Conservation (phyloP, 2,329 filamentous ascomycete genomes). For the Acrocalymma vagum region DNA sequence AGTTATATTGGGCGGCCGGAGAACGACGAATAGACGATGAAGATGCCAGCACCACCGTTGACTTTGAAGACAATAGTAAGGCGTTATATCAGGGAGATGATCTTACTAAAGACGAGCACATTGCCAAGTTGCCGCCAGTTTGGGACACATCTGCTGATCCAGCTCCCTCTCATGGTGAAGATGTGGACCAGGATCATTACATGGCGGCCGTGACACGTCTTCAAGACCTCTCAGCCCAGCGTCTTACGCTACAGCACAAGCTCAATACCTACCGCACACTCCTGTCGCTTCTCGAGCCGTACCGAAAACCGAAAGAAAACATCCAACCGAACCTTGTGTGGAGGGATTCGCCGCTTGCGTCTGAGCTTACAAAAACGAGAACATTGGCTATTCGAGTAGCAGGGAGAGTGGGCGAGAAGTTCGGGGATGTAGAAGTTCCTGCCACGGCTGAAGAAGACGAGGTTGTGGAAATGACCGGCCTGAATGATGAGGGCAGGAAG, state of each 20-base stretch:
- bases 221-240: conserved; percentile 54
- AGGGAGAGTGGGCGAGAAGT: conserved; percentile 41
- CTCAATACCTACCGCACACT: conserved; percentile 59
- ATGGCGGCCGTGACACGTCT: conserved; percentile 56
- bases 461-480: conserved; percentile 27
- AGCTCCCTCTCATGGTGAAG: conserved; percentile 12
- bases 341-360: conserved; percentile 70
- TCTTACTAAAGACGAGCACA: conserved; percentile 42
- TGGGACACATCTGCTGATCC: conserved; percentile 35
- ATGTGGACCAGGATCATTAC: conserved; percentile 40
- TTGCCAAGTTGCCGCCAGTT: conserved; percentile 39
- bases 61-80: conserved; percentile 51
- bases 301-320: conserved; percentile 55
- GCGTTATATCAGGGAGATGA: conserved; percentile 40
- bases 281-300: conserved; percentile 60
- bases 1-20: conserved; percentile 65
- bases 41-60: conserved; percentile 25
- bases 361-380: conserved; percentile 72
- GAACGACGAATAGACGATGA: conserved; percentile 41
- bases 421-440: conserved; percentile 38
- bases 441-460: conserved; percentile 33
- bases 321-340: conserved; percentile 74
- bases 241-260: conserved; percentile 59
- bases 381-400: conserved; percentile 58
- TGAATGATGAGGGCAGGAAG: conserved; percentile 23